A percentile compares a stretch with the other conserved stretches of the same genome.
phyloP scores from a whole-genome alignment of 345 rosid species.

The Eucalyptus sp. region DNA sequence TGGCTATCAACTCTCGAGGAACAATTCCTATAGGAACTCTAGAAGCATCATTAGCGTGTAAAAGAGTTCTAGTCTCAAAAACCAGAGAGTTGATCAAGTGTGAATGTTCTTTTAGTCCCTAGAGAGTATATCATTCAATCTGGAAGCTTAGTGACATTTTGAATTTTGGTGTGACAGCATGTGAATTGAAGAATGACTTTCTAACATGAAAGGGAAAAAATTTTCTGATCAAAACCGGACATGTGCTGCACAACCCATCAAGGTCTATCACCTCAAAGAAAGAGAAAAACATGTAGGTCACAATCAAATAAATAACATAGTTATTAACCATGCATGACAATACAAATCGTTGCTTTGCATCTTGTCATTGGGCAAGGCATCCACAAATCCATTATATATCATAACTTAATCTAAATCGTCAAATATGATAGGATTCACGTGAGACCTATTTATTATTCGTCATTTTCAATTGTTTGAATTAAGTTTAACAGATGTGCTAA shows the following conservation, averaged over 20 bases:
- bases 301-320: neutral
- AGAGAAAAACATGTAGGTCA: neutral
- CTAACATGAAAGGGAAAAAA: neutral
- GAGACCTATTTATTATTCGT: fast-evolving
- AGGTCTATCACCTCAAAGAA: neutral
- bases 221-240: neutral
- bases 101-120: neutral
- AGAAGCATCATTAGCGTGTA: neutral
- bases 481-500: neutral
- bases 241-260: neutral
- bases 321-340: neutral
- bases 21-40: neutral
- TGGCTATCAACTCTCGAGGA: neutral
- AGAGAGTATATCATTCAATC: neutral
- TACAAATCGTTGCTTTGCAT: neutral
- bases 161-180: neutral
- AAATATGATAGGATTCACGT: fast-evolving
- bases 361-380: neutral
- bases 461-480: neutral
- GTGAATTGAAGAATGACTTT: neutral
- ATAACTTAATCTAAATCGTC: neutral
- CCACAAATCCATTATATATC: neutral
- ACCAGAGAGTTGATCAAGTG: neutral
- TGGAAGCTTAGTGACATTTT: neutral
- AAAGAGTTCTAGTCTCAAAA: neutral